Percentiles rank a stretch among this genome's conserved stretches.
phyloP scores from a whole-genome alignment of 2,329 filamentous ascomycete species.

The Monilinia aucupariae region DNA sequence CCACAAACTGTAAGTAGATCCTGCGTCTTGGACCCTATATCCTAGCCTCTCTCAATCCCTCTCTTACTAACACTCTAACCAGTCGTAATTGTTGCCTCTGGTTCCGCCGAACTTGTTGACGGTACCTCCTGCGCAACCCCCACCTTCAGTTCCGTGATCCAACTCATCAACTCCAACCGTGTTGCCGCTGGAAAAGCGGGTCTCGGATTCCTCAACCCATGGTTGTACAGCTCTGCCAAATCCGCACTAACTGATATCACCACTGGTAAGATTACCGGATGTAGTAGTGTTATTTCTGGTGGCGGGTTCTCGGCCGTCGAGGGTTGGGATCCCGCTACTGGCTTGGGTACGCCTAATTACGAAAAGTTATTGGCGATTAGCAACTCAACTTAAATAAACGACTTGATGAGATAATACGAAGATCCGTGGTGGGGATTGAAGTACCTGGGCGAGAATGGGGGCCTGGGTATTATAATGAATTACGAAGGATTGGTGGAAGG shows the following conservation, averaged over 20 bases:
- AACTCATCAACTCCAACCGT: constrained; percentile 58
- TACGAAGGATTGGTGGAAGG: not conserved
- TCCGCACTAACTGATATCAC: constrained; percentile 41
- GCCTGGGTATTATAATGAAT: not conserved
- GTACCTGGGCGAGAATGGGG: not conserved
- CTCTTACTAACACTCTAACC: not conserved
- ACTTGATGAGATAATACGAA: not conserved
- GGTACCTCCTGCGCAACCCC: constrained; percentile 53
- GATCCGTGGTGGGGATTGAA: no score
- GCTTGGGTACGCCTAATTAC: constrained; percentile 41
- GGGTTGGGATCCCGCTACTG: constrained; percentile 45
- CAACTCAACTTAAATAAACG: constrained; percentile 10
- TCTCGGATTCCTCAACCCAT: constrained; percentile 43
- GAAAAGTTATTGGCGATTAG: constrained; percentile 21
- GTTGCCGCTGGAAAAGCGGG: constrained; percentile 44
- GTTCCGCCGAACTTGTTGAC: constrained; percentile 38
- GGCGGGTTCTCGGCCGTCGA: constrained; percentile 9
- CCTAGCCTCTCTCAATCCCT: not conserved
- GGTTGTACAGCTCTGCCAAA: constrained; percentile 37
- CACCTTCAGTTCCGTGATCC: constrained; percentile 51
- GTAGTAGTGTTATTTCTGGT: constrained; percentile 28
- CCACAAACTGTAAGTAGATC: constrained; percentile 43
- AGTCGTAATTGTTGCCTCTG: constrained; percentile 38
- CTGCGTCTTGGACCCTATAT: no score
- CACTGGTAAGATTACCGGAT: constrained; percentile 38